These are phyloP conservation scores for Fusarium lateritium DNA, from an alignment of 2,329 filamentous ascomycete species.

Conservation along the genomic window DNA sequence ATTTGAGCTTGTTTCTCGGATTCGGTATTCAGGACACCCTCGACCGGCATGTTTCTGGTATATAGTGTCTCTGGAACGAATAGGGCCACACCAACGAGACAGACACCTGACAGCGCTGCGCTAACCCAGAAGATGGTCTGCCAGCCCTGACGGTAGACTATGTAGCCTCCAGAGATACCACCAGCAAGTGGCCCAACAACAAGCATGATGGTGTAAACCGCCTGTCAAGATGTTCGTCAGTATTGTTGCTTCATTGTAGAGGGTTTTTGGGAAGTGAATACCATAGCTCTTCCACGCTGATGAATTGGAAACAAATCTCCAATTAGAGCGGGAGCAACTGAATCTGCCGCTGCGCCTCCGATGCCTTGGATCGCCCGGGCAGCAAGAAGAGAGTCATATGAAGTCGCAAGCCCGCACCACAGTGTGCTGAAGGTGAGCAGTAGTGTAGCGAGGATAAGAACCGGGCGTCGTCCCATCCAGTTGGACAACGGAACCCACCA, in stretches of 20 bases:
- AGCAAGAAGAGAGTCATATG: conserved; percentile 47
- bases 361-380: conserved; percentile 54
- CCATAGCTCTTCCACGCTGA: conserved; percentile 55
- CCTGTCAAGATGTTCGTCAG: conserved; percentile 13
- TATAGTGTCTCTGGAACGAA: conserved; percentile 56
- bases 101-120: conserved; percentile 45
- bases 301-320: conserved; percentile 57
- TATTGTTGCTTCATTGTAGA: rapidly evolving
- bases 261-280: not conserved
- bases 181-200: conserved; percentile 52
- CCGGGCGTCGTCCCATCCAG: conserved; percentile 52
- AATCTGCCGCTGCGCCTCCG: conserved; percentile 54
- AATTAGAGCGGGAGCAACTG: conserved; percentile 52
- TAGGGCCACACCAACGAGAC: conserved; percentile 48
- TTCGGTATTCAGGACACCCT: not conserved
- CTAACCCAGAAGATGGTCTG: conserved; percentile 53
- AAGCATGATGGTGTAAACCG: conserved; percentile 54
- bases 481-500: conserved; percentile 57
- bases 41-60: conserved; percentile 28
- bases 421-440: conserved; percentile 47
- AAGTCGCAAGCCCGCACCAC: conserved; percentile 48
- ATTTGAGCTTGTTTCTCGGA: conserved; percentile 15
- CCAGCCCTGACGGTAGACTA: conserved; percentile 53
- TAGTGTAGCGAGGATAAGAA: conserved; percentile 51
- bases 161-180: conserved; percentile 56